phyloP scores from a whole-genome alignment of 257 asterid genomes.

The Petrea volubilis region DNA sequence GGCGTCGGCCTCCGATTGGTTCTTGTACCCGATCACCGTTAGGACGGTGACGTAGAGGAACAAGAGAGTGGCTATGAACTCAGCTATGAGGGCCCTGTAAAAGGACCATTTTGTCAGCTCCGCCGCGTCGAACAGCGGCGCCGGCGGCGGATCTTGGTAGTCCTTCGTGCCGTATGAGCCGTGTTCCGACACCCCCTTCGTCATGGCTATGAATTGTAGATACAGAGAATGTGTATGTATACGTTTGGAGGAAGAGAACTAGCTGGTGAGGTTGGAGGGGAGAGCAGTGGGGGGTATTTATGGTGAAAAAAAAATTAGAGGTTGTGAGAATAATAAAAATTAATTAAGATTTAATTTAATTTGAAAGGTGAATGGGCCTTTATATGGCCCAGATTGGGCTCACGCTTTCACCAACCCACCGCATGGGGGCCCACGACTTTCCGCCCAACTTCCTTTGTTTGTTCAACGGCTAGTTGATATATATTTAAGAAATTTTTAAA shows the following conservation, averaged over 20 bases:
- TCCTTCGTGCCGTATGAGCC: slow-evolving; percentile 33
- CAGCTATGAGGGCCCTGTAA: slow-evolving; percentile 49
- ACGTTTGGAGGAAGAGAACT: neutral
- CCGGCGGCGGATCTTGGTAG: slow-evolving; percentile 47
- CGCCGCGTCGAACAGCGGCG: slow-evolving; percentile 34
- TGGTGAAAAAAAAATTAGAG: neutral
- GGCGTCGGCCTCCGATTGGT: slow-evolving; percentile 25
- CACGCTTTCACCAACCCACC: slow-evolving; percentile 40
- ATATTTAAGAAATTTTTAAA: too few species aligned
- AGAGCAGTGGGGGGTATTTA: neutral
- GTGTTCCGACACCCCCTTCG: slow-evolving; percentile 21
- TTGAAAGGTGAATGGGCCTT: slow-evolving; percentile 6
- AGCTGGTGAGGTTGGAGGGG: neutral
- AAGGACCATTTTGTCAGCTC: slow-evolving; percentile 50
- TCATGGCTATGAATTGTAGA: neutral
- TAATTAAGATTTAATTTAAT: neutral
- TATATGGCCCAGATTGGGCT: slow-evolving; percentile 8
- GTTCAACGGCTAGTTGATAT: slow-evolving; percentile 28
- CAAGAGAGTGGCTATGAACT: slow-evolving; percentile 44
- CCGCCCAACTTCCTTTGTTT: neutral
- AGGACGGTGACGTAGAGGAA: slow-evolving; percentile 41
- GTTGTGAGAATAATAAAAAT: neutral
- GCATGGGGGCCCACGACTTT: slow-evolving; percentile 20
- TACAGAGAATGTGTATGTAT: neutral
- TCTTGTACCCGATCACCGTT: slow-evolving; percentile 45